Base-by-base conservation (phyloP, 805 yeast species). In the Myxozyma kluyveri region DNA sequence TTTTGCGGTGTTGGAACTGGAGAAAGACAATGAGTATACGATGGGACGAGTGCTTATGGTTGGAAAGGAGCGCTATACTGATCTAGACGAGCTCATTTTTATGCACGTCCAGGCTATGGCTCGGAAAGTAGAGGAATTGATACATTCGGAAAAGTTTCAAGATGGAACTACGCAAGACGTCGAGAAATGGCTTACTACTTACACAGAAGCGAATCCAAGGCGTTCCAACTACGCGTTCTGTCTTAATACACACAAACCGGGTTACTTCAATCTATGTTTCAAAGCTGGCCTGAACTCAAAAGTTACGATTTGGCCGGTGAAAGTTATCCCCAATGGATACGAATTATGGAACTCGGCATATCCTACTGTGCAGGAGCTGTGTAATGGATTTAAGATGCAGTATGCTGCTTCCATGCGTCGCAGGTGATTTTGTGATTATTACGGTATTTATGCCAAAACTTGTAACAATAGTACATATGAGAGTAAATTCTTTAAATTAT, bases 181-280 rank as follows among this genome's bases (percentile, higher is more conserved):
- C 12, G 82, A 83, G 59, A 84, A 84, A 61, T 89, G 95, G 86
- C 78, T 93, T 60, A 86, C 87, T 54, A 82, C 91, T 29, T 93
- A 88, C 67, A 85, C 96, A 2, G 84, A 82, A 63, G 97, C 96
- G 27, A 89, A 90, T 64, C 93, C 95, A 40, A 84, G 83, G 64
- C 83, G 89, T 70, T 85, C 95, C 53, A 88, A 88, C 14, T 93
- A 93, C 66, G 88, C 88, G 38, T 93, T 90, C 73, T 86, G 96
- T 66, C 83, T 81, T 68, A 95, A 95, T 69, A 87, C 86, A 68
- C 85, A 83, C 63, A 81, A 84, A 38, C 96, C 99, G 1, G 98
- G 99, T n/a, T 88, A 91, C 82, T 89, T 93, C 68, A 75, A 81
- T 63, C 73, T 93, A 53, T 78, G 90, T 69, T 91, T 91, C 76